Evolutionary conservation across 352 stramenopile genomes (phyloP), one percentile per base, ranked within the genome.

Genomic region (Sclerospora graminicola): DNA sequence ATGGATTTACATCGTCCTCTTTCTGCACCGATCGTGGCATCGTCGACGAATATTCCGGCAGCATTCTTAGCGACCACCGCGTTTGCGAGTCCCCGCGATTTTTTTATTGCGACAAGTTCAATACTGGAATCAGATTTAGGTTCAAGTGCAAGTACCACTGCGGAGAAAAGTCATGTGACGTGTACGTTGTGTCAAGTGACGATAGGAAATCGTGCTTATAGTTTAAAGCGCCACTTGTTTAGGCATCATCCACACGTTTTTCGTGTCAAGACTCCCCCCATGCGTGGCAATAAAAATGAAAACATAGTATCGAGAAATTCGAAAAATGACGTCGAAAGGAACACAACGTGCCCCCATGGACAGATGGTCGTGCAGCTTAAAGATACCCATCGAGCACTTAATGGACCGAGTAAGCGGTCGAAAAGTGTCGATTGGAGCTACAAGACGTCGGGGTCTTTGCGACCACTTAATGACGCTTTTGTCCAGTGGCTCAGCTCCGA

Each of bases 181-280:
- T 77, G 67, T 44, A 77, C 67, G 6, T 24, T 77, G n/a, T 77
- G 67, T 24, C 51, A 72, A 48, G 43, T 63, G 43, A 57, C 45
- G 15, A 73, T 80, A 30, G 59, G 67, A 27, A 74, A 65, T 10
- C 35, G 67, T 11, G 54, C 60, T 9, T 77, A 68, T 51, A 74
- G 49, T 15, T 55, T 79, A 30, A 76, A 76, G 53, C 41, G 67
- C 8, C 67, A 80, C 34, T 44, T 77, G 19, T 69, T 61, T 21
- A 58, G 65, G 5, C 55, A 80, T 34, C 64, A 80, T 26, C 55
- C 50, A 21, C 46, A 67, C 23, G 62, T 80, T 13, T 80, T 80
- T 28, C 56, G 62, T 11, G 47, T 70, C 18, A 41, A 2, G 57
- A 45, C n/a, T 29, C 53, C 1, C 11, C 14, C 1, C 20, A 24